Evolutionary conservation across 805 yeast species (phyloP), one percentile per base, ranked within the genome.

Genomic region (Candida gorgasii): DNA sequence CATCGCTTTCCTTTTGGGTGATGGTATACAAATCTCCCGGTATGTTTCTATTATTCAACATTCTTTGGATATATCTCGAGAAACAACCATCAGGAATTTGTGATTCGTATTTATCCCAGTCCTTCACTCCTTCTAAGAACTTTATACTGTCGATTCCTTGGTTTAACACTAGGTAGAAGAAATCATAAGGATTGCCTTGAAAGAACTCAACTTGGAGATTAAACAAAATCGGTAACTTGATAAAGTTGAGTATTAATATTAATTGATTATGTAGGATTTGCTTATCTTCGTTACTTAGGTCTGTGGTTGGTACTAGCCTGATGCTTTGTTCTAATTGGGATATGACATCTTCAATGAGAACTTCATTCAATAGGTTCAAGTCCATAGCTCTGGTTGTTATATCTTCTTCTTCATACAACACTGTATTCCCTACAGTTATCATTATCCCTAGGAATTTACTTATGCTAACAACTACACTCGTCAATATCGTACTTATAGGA

Each of bases 371-470:
- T 40, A 63, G 64, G 46, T 49, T 53, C 72, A 69, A 52, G 28
- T 79, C 81, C 81, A 83, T 79, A 11, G 72, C 70, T 50, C 83
- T 78, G 1, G 84, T 76, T 43, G 81, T 80, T 23, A 86, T 63
- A 61, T 86, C 95, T 55, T 86, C 93, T 53, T 84, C 93, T 54
- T 85, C 89, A 48, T 76, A 79, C 8, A 84, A 65, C 7, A 80
- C 83, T n/a, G 82, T 82, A 39, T 65, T 65, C 1, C 82, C 80
- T 27, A 82, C 63, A 7, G 61, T 59, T 3, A 75, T 46, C 12
- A 71, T 63, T 11, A 74, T 63, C 15, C 76, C 77, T 14, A 82
- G 76, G 59, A 77, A 75, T 52, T 75, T 76, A 38, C 80, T 62
- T 5, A 82, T 50, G 2, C 83, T 87, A 8, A 78, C 50, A 2